Evolutionary conservation across 2,329 filamentous ascomycete genomes (phyloP), one percentile per base, ranked within the genome.

Genomic region (Alternaria hordeiaustralica): DNA sequence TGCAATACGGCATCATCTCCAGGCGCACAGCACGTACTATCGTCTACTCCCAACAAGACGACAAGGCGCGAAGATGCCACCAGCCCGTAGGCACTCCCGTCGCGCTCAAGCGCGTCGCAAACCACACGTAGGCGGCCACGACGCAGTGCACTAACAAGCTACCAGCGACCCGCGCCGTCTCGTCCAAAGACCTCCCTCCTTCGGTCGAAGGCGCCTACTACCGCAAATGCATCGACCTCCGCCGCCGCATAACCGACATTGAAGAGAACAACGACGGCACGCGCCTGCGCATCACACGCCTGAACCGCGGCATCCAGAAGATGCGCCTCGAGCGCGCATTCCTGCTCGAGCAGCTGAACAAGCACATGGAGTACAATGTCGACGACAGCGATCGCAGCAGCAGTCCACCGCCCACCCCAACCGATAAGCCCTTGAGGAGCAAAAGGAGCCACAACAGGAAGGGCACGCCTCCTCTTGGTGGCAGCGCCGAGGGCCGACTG

Each of bases 201-300:
- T 97, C 94, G 15, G 94, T 98, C 67, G 95, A 99, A 82, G 91
- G 95, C 79, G 94, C 95, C 55, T 99, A 98, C 82, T 94, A 96
- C 75, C 89, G 93, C 69, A 98, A 99, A 88, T 98, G 95, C 81
- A 93, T 97, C 78, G 92, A 96, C 73, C 88, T 99, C 21, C 96
- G 96, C 83, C 92, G 93, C 73, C 92, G 96, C 65, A 92, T 96
- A 68, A 92, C 90, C 78, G 94, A 97, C 79, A 93, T 98, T 73
- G 94, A 98, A 79, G 90, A 93, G 64, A 91, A 93, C 76, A 97
- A 97, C 79, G 94, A 97, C 73, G 88, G 92, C 61, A 91, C 93
- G 50, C 89, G 93, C 58, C 84, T 93, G 57, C 91, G 93, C 55
- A 91, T 97, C 67, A 85, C 87, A 44, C 91, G 94, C 51, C 88